Conservation (phyloP, 2,329 filamentous ascomycete genomes). For the Fusarium nodosum region DNA sequence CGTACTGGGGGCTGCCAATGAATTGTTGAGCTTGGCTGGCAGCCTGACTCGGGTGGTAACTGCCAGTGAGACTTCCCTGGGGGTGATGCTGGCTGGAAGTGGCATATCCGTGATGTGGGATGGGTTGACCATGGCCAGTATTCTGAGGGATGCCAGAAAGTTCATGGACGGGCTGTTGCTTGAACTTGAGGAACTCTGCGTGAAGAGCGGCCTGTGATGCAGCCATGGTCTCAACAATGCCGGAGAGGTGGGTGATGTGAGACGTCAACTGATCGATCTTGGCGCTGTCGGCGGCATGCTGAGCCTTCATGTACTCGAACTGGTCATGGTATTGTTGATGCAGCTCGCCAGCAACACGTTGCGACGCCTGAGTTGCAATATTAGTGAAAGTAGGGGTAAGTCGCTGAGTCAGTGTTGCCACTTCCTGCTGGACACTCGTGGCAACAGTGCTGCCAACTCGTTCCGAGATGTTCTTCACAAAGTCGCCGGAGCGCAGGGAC, state of each 20-base stretch:
- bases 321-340: conserved; percentile 71
- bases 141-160: conserved; percentile 53
- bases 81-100: conserved; percentile 43
- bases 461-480: conserved; percentile 78
- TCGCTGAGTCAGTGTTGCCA: conserved; percentile 70
- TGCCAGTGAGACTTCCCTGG: conserved; percentile 52
- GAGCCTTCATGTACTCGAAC: conserved; percentile 65
- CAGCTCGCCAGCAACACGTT: conserved; percentile 76
- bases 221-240: conserved; percentile 78
- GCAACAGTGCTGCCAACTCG: conserved; percentile 76
- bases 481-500: conserved; percentile 76
- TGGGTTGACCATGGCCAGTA: conserved; percentile 41
- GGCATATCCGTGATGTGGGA: conserved; percentile 50
- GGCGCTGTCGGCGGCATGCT: conserved; percentile 63
- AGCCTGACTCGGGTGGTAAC: conserved; percentile 54
- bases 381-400: conserved; percentile 76
- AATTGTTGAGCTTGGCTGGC: conserved; percentile 54
- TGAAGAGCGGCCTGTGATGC: conserved; percentile 77
- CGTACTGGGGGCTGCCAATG: conserved; percentile 56
- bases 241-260: conserved; percentile 74
- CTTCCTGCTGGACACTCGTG: conserved; percentile 76
- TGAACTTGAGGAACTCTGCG: conserved; percentile 71
- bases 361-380: conserved; percentile 74
- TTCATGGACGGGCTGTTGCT: conserved; percentile 64
- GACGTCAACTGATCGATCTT: conserved; percentile 82